A percentile compares a stretch with the other conserved stretches of the same genome.
Conservation (phyloP, 306 rosid genomes). For the Acacia crassicarpa region DNA sequence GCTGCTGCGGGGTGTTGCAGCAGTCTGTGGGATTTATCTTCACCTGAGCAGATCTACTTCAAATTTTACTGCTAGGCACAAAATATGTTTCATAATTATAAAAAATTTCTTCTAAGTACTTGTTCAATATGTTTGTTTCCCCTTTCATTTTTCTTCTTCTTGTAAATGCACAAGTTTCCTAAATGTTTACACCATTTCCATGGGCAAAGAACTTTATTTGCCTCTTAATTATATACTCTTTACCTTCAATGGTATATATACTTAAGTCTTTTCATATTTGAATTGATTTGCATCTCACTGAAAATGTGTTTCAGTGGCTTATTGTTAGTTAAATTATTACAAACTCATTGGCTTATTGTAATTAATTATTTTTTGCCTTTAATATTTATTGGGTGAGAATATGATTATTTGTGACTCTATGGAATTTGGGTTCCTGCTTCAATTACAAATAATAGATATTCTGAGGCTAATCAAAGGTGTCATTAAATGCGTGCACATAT, state of each 20-base stretch:
- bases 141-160: not conserved
- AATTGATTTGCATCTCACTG: slow-evolving; percentile 11
- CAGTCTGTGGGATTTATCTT: slow-evolving; percentile 27
- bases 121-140: not conserved
- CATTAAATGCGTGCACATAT: not conserved
- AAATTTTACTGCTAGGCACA: slow-evolving; percentile 16
- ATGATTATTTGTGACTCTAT: slow-evolving; percentile 9
- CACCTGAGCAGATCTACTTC: not conserved
- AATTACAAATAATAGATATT: not conserved
- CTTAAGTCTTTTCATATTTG: not conserved
- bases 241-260: slow-evolving; percentile 12
- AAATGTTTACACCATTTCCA: not conserved
- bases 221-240: slow-evolving; percentile 15
- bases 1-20: slow-evolving; percentile 23
- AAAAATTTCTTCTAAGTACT: not conserved
- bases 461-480: not conserved
- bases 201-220: not conserved
- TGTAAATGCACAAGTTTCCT: not conserved
- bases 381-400: not conserved
- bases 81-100: not conserved
- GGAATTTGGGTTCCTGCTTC: slow-evolving; percentile 21
- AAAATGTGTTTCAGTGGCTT: not conserved
- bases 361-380: slow-evolving; percentile 4
- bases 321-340: not conserved
- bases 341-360: not conserved